A percentile compares a stretch with the other conserved stretches of the same genome.
Conservation (phyloP, 2,329 filamentous ascomycete genomes). For the Fusarium solani-melongenae region DNA sequence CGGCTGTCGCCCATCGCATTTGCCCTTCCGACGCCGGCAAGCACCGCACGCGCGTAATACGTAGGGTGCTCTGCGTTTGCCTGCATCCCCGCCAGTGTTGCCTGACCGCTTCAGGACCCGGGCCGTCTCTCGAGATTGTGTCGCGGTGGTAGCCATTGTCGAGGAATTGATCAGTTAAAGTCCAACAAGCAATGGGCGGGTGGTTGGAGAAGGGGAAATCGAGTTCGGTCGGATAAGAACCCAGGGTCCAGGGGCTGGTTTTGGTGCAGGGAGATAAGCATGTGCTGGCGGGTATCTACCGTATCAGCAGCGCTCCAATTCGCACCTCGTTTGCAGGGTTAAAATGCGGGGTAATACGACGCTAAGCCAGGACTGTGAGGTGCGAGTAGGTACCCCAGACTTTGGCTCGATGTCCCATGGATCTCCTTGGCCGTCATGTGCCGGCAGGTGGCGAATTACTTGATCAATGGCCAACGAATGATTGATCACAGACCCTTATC, state of each 20-base stretch:
- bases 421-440: not conserved
- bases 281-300: not conserved
- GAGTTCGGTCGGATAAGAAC: not conserved
- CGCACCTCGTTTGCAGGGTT: not conserved
- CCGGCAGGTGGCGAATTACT: not conserved
- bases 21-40: slow-evolving; percentile 39
- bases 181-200: not conserved
- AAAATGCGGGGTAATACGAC: not conserved
- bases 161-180: not conserved
- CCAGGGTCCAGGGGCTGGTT: not conserved
- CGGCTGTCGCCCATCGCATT: slow-evolving; percentile 37
- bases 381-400: not conserved
- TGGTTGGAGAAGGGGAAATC: not conserved
- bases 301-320: not conserved
- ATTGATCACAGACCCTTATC: not conserved
- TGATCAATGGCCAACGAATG: not conserved
- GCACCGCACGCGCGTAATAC: slow-evolving; percentile 39
- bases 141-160: not conserved
- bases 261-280: not conserved
- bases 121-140: not conserved
- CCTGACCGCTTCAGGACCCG: not conserved
- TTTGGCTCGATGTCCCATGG: not conserved
- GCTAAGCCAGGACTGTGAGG: not conserved
- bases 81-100: not conserved
- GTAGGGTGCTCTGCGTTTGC: slow-evolving; percentile 30